These are phyloP conservation scores for Allium cepa DNA, from an alignment of 106 monocot genomes.

Conservation along the genomic window DNA sequence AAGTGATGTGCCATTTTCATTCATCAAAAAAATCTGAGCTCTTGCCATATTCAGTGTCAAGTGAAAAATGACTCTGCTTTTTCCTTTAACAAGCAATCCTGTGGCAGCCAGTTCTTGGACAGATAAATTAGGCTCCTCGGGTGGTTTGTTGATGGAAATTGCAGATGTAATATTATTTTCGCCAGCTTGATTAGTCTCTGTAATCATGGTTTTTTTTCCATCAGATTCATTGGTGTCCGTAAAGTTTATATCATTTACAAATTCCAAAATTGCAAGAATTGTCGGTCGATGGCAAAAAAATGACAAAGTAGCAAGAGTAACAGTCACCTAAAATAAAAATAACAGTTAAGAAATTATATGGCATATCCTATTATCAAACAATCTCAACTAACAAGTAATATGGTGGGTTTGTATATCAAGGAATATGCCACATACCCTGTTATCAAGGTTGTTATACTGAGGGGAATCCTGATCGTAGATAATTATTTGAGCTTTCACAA, in stretches of 20 bases:
- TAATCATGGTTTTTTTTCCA: no score
- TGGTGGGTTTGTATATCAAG: background rate
- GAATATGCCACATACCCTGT: conserved; percentile 36
- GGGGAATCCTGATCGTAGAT: conserved; percentile 72
- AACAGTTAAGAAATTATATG: background rate
- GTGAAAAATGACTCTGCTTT: conserved; percentile 72
- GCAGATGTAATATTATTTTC: background rate
- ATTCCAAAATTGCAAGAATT: conserved; percentile 80
- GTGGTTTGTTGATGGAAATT: background rate
- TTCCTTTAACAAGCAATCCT: conserved; percentile 75
- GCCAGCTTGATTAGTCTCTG: conserved; percentile 8
- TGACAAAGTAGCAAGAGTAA: conserved; percentile 75
- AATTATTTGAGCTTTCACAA: conserved; percentile 88
- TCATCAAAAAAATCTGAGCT: conserved; percentile 85
- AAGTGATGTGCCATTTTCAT: conserved; percentile 62
- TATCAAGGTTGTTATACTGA: conserved; percentile 67
- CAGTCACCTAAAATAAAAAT: conserved; percentile 40
- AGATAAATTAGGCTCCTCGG: conserved; percentile 12
- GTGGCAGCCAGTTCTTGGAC: conserved; percentile 40
- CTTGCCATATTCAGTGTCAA: conserved; percentile 72
- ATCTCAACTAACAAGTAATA: background rate
- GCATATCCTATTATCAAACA: background rate
- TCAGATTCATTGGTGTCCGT: conserved; percentile 9
- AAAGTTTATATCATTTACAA: conserved; percentile 70
- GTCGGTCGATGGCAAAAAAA: conserved; percentile 97